Base-by-base conservation (phyloP, 768 basidiomycete genomes). In the Suillus subluteus region DNA sequence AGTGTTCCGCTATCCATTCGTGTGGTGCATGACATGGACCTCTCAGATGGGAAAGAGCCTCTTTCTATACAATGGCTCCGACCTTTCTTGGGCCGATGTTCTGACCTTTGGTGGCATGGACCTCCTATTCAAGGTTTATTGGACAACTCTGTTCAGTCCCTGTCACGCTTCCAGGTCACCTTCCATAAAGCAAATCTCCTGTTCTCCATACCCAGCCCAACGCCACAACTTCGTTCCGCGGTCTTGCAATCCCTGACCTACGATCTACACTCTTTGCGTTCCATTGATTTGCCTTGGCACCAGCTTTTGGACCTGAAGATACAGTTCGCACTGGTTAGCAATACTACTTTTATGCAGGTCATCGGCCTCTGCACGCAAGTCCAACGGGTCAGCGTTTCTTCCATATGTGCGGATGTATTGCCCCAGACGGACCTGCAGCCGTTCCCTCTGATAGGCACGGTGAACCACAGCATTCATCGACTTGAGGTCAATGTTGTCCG, bases 81-180 rank as follows among this genome's bases (percentile, higher is more conserved):
- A 7, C 74, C 67, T 2, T 48, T 75, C 52, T 54, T 77, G 40
- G 11, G 55, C n/a, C 70, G 62, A 6, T 77, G 72, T 54, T 41
- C 40, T 9, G 76, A 79, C 58, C 66, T 77, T 23, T 77, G 77
- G 76, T 77, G 74, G 76, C 70, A 77, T n/a, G 76, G 76, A 0
- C 71, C 77, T 12, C 70, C 68, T 38, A 21, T 78, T 8, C 70
- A 69, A 26, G 56, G 65, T 2, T 52, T 76, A 6, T 70, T 78
- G 32, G 50, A 63, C 41, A 43, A 26, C 6, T 58, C 37, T 12
- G 21, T 46, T 0, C 62, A 67, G 3, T 62, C 63, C 54, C 67
- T 78, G 16, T 61, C 69, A n/a, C 73, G 56, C 35, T 67, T 77
- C 11, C 72, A 67, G 5, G 58, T 79, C 52, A 70, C 74, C 2